Evolutionary conservation across 192 early-diverging fungal species (phyloP), one percentile per base, ranked within the genome.

Genomic region (Entomortierella parvispora): DNA sequence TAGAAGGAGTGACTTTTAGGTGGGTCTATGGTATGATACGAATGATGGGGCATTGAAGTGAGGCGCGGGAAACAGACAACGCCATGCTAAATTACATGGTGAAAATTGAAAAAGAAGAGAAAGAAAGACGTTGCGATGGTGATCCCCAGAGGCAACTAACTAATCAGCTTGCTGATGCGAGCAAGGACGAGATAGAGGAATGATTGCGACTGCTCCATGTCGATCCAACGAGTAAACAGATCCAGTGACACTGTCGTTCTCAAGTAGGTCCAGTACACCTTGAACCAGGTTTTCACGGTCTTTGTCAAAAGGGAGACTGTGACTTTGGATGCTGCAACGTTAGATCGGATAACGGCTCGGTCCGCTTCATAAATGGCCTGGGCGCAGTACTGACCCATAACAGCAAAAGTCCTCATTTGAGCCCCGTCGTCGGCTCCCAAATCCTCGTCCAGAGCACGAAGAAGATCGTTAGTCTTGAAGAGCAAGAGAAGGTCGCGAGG

Each of bases 391-490:
- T 77, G 74, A 2, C 74, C 74, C 74, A 77, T 77, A 6, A 77
- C 74, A 12, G 74, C 74, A 77, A 77, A 77, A 14, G 74, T 77
- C 49, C 65, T 59, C 74, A 77, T 77, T 58, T 77, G 74, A 3
- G 74, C 68, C 17, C 74, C 74, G 51, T 77, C 74, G 28, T 77
- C 65, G 15, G 74, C 74, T 23, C 80, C 76, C 10, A 86, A 22
- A n/a, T 67, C 65, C 63, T 88, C 85, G 59, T 93, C 89, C 40
- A 93, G 62, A 53, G 85, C 86, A 33, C 95, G 86, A 23, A 98
- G 68, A 33, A 98, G 76, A 66, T 98, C 96, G 77, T 97, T 95
- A 4, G 95, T 96, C 71, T 96, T 98, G 64, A 98, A 86, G 22
- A 98, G 81, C 46, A 98, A 81, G 1, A 97, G 81, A 18, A 98